A percentile compares a stretch with the other conserved stretches of the same genome.
Evolutionary conservation across 2,329 filamentous ascomycete species (phyloP).

Genomic region (Fusarium nygamai): DNA sequence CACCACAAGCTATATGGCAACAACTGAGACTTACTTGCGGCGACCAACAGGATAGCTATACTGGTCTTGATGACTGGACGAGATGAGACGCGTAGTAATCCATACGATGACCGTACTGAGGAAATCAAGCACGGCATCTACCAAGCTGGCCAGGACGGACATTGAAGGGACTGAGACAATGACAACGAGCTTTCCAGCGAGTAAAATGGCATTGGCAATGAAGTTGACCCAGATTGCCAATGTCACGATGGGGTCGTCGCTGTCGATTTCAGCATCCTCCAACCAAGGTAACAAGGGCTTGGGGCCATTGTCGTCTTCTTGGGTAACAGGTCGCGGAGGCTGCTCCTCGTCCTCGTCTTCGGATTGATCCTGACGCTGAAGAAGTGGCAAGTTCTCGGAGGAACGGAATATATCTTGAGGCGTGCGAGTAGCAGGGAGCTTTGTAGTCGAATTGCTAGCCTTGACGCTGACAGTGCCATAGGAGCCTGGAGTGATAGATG

Average conservation of each 20-base stretch:
- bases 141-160: conserved; percentile 81
- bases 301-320: conserved; percentile 48
- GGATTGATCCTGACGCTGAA: conserved; percentile 59
- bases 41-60: conserved; percentile 83
- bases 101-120: conserved; percentile 84
- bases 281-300: conserved; percentile 73
- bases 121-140: conserved; percentile 84
- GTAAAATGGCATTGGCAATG: conserved; percentile 77
- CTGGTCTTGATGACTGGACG: conserved; percentile 71
- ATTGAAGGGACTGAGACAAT: conserved; percentile 82
- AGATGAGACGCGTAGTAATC: conserved; percentile 78
- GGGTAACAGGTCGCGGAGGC: conserved; percentile 25
- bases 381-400: conserved; percentile 74
- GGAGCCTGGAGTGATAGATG: conserved; percentile 36
- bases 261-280: conserved; percentile 77
- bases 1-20: not conserved
- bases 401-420: conserved; percentile 87
- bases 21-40: conserved; percentile 55
- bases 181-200: conserved; percentile 80
- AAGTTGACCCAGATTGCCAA: conserved; percentile 90
- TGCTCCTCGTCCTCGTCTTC: conserved; percentile 52
- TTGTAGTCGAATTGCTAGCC: conserved; percentile 45
- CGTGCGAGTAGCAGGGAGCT: conserved; percentile 75
- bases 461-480: conserved; percentile 45
- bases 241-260: conserved; percentile 79